Evolutionary conservation across 495 filamentous ascomycete genomes (phyloP).

Genomic region (Physcia stellaris): DNA sequence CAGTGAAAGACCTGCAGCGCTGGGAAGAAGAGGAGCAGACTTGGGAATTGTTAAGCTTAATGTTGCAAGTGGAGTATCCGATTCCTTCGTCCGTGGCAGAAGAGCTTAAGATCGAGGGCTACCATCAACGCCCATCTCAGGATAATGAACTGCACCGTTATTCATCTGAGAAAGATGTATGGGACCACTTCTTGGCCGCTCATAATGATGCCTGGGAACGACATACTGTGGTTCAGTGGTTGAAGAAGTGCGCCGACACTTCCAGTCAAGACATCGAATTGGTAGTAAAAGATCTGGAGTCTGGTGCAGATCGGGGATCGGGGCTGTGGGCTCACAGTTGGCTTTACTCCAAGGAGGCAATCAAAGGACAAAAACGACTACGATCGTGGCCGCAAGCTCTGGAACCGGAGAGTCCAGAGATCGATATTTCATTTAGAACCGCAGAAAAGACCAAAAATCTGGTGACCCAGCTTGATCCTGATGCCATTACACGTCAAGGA

Average conservation of each 20-base stretch:
- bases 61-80: constrained; percentile 40
- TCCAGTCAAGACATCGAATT: constrained; percentile 56
- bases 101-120: constrained; percentile 20
- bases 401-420: constrained; percentile 41
- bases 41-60: constrained; percentile 67
- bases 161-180: constrained; percentile 47
- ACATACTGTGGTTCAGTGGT: constrained; percentile 65
- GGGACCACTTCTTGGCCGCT: constrained; percentile 48
- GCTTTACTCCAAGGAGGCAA: constrained; percentile 77
- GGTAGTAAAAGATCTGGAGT: constrained; percentile 54
- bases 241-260: constrained; percentile 55
- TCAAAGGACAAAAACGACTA: constrained; percentile 80
- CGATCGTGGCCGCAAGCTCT: constrained; percentile 47
- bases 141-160: constrained; percentile 35
- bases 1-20: constrained; percentile 40
- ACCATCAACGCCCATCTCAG: constrained; percentile 23
- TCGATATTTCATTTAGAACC: constrained; percentile 40
- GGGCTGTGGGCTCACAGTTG: constrained; percentile 69
- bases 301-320: constrained; percentile 46
- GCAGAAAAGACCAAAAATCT: constrained; percentile 47
- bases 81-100: constrained; percentile 20
- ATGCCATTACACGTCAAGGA: constrained; percentile 67
- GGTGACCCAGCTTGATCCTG: constrained; percentile 87
- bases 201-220: constrained; percentile 61
- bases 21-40: constrained; percentile 68